Conservation (phyloP, 2,329 filamentous ascomycete species). For the Colletotrichum sp. region DNA sequence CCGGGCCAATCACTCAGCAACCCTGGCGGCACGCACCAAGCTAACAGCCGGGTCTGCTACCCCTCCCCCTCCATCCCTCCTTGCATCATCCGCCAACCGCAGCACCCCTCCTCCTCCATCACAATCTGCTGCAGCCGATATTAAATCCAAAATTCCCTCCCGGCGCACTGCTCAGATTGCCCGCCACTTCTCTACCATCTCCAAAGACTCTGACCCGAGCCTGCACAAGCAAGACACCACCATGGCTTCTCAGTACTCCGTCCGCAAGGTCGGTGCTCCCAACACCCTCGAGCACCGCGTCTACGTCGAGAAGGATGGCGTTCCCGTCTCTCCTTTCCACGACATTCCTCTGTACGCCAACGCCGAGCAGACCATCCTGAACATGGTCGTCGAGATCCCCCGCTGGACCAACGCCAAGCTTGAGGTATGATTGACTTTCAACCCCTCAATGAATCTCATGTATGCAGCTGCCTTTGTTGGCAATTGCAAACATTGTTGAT, state of each 20-base stretch:
- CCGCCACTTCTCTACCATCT: constrained; percentile 54
- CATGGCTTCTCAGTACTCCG: constrained; percentile 72
- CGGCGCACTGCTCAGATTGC: constrained; percentile 60
- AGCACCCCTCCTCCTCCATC: constrained; percentile 16
- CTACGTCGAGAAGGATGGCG: constrained; percentile 97
- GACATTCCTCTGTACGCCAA: constrained; percentile 99
- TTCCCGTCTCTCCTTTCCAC: constrained; percentile 94
- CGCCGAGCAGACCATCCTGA: constrained; percentile 91
- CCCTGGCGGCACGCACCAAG: constrained; percentile 30
- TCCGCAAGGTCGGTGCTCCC: constrained; percentile 87
- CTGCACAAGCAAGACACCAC: constrained; percentile 32
- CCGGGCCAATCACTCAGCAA: constrained; percentile 34
- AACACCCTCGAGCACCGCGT: constrained; percentile 97
- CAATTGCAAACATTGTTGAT: background rate
- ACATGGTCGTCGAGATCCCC: constrained; percentile 99
- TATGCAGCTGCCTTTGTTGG: background rate
- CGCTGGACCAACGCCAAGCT: constrained; percentile 99
- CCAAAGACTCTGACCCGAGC: constrained; percentile 26
- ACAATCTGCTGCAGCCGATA: constrained; percentile 16
- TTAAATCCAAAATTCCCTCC: constrained; percentile 49
- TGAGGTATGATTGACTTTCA: constrained; percentile 70
- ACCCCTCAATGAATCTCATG: constrained; percentile 1
- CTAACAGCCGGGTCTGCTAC: constrained; percentile 24
- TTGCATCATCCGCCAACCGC: constrained; percentile 26
- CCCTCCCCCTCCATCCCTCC: constrained; percentile 36